Percentiles rank a stretch among this genome's conserved stretches.
Evolutionary conservation across 2,329 filamentous ascomycete genomes (phyloP).

Genomic region (Ophiostoma fasciatum): DNA sequence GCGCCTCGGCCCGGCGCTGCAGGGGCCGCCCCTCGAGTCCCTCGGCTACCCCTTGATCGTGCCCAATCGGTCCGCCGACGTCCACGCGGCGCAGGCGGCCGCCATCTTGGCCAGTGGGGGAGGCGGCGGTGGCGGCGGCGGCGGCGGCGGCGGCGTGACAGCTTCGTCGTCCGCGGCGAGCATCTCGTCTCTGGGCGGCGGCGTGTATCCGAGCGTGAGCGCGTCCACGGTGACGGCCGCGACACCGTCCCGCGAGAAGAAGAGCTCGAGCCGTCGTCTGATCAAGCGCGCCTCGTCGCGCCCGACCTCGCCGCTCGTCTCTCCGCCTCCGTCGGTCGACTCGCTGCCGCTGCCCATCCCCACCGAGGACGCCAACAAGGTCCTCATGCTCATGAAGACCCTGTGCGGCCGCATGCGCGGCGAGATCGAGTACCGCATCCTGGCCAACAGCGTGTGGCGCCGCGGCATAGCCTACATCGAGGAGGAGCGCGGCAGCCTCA

Average conservation of each 20-base stretch:
- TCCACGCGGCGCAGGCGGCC: slow-evolving; percentile 18
- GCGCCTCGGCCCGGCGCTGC: slow-evolving; percentile 21
- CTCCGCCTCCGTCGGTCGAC: slow-evolving; percentile 42
- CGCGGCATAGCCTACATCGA: slow-evolving; percentile 65
- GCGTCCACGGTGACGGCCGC: no score
- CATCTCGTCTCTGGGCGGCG: slow-evolving; percentile 2
- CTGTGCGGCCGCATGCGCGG: slow-evolving; percentile 69
- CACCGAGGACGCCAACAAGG: slow-evolving; percentile 54
- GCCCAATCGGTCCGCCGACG: slow-evolving; percentile 20
- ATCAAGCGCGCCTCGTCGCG: slow-evolving; percentile 40
- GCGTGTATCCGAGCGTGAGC: no score
- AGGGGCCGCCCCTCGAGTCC: slow-evolving; percentile 26
- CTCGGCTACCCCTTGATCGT: slow-evolving; percentile 24
- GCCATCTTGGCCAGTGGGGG: no score
- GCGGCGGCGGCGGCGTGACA: slow-evolving; percentile 2
- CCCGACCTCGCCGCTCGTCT: slow-evolving; percentile 42
- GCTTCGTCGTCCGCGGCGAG: slow-evolving; percentile 8
- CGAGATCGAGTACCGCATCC: slow-evolving; percentile 55
- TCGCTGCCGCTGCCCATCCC: slow-evolving; percentile 44
- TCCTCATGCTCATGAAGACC: slow-evolving; percentile 62
- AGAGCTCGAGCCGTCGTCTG: slow-evolving; percentile 30
- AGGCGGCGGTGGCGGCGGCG: no score
- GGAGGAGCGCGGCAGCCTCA: slow-evolving; percentile 57
- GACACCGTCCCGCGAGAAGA: slow-evolving; percentile 31
- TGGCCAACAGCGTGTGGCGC: slow-evolving; percentile 48